Conservation (phyloP, 148 eudicot genomes). For the Vaccinium corymbosum region DNA sequence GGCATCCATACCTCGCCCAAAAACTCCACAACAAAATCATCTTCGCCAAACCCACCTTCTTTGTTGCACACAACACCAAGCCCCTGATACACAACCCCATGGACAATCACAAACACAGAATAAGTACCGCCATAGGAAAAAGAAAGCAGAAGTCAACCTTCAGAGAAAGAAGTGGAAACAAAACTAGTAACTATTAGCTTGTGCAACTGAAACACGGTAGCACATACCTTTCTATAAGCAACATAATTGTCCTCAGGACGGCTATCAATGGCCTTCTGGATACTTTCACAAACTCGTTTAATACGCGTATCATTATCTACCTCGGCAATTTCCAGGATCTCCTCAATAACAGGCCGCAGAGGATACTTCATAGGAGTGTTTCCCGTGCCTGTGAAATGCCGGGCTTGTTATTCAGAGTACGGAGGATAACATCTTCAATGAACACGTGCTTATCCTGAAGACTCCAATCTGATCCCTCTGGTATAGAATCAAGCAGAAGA, state of each 20-base stretch:
- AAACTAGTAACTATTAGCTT: not conserved
- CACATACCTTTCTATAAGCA: constrained; percentile 83
- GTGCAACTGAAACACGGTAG: not conserved
- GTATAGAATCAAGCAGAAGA: constrained; percentile 97
- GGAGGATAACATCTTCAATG: constrained; percentile 82
- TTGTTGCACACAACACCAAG: constrained; percentile 98
- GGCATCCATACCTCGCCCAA: constrained; percentile 72
- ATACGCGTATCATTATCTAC: constrained; percentile 42
- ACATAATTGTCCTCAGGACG: constrained; percentile 93
- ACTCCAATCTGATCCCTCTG: constrained; percentile 68
- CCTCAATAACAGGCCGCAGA: constrained; percentile 72
- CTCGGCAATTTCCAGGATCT: constrained; percentile 51
- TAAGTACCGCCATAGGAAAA: not conserved
- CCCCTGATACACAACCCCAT: constrained; percentile 47
- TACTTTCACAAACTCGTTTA: constrained; percentile 50
- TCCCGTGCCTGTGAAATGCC: constrained; percentile 75
- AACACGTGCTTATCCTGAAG: constrained; percentile 73
- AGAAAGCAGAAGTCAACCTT: not conserved
- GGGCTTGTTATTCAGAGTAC: constrained; percentile 78
- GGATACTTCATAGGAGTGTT: constrained; percentile 83
- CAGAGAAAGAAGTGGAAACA: not conserved
- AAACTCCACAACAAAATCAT: constrained; percentile 94
- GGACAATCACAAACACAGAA: constrained; percentile 9
- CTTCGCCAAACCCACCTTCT: constrained; percentile 83
- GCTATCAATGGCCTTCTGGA: constrained; percentile 62